Conservation (phyloP, 495 filamentous ascomycete genomes). For the Penicillium desertorum region DNA sequence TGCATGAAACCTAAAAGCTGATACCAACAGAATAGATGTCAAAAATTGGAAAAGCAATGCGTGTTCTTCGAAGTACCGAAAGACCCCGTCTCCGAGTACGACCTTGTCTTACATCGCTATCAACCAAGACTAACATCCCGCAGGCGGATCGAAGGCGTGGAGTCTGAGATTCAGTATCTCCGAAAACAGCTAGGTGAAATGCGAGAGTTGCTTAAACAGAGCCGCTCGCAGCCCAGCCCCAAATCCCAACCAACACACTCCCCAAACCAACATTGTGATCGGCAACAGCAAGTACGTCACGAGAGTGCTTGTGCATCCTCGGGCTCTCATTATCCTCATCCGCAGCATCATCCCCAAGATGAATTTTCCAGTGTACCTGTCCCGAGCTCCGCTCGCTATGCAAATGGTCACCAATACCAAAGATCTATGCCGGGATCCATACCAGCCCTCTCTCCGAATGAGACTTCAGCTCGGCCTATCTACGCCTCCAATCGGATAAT, state of each 20-base stretch:
- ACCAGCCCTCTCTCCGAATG: constrained; percentile 17
- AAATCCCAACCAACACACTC: constrained; percentile 6
- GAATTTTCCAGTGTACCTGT: background rate
- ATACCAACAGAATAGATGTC: constrained; percentile 16
- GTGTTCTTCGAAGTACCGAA: constrained; percentile 41
- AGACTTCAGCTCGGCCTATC: constrained; percentile 7
- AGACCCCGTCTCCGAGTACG: constrained; percentile 37
- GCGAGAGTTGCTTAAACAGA: constrained; percentile 23
- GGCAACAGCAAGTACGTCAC: constrained; percentile 4
- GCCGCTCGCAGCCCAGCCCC: background rate
- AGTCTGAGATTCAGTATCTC: constrained; percentile 34
- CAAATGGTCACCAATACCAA: constrained; percentile 9
- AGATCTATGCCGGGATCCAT: constrained; percentile 11
- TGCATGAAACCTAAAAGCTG: background rate
- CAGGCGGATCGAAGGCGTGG: constrained; percentile 37
- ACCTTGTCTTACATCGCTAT: background rate
- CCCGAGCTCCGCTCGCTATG: background rate
- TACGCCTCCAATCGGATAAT: constrained; percentile 5
- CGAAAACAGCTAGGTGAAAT: constrained; percentile 33
- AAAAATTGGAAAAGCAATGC: constrained; percentile 36
- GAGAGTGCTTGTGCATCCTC: constrained; percentile 16
- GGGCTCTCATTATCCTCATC: constrained; percentile 9
- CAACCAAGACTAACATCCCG: background rate
- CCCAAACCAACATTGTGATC: constrained; percentile 10
- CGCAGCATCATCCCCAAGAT: constrained; percentile 3